These are phyloP conservation scores for Fusarium fracticaudum DNA, from an alignment of 2,329 filamentous ascomycete species.

Conservation along the genomic window DNA sequence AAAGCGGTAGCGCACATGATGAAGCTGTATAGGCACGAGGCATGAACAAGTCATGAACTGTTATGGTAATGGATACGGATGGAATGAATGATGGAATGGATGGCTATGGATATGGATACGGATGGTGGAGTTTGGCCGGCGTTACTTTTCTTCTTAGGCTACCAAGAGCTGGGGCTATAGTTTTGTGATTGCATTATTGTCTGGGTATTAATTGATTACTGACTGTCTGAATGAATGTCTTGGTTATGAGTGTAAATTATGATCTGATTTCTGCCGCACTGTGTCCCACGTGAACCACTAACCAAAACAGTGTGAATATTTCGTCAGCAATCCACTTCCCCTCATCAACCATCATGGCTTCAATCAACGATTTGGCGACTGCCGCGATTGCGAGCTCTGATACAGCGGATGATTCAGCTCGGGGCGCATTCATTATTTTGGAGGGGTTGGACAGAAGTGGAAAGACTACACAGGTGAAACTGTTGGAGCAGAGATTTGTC, in stretches of 20 bases:
- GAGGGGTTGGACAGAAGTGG: constrained; percentile 91
- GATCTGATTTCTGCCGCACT: constrained; percentile 16
- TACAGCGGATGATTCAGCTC: not conserved
- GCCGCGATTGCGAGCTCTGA: constrained; percentile 54
- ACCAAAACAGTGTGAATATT: constrained; percentile 31
- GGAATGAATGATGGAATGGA: not conserved
- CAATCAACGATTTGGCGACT: constrained; percentile 61
- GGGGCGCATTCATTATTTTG: constrained; percentile 80
- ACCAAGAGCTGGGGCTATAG: constrained; percentile 44
- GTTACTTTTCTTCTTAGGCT: constrained; percentile 37
- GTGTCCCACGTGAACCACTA: constrained; percentile 30
- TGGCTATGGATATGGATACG: not conserved
- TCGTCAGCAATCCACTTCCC: constrained; percentile 14
- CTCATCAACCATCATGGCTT: constrained; percentile 50
- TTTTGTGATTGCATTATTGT: constrained; percentile 17
- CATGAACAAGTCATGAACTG: not conserved
- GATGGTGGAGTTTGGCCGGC: constrained; percentile 20
- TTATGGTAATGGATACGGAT: constrained; percentile 3
- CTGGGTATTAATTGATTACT: not conserved
- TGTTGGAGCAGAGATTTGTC: constrained; percentile 66
- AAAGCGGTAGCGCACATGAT: constrained; percentile 72
- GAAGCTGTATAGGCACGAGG: constrained; percentile 50
- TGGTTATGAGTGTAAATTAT: not conserved
- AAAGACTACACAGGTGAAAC: constrained; percentile 88
- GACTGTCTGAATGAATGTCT: not conserved